Evolutionary conservation across 2,329 filamentous ascomycete species (phyloP).

Genomic region (Diaporthe longicolla): DNA sequence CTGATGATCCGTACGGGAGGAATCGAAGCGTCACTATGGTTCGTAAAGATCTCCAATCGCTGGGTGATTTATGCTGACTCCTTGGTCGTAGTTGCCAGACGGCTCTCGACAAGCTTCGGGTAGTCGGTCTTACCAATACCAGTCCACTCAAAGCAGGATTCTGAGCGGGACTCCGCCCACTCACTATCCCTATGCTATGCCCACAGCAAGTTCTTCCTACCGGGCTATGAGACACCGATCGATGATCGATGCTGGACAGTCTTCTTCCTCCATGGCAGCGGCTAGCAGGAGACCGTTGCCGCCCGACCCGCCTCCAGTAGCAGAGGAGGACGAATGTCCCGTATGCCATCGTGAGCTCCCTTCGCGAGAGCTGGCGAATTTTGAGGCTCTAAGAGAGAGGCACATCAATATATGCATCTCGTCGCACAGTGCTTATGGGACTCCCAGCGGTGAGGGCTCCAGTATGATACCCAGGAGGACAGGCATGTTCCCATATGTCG

Average conservation of each 20-base stretch:
- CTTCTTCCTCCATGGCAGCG: conserved; percentile 52
- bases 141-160: conserved; percentile 56
- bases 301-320: conserved; percentile 63
- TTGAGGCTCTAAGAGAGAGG: conserved; percentile 67
- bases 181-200: conserved; percentile 50
- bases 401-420: conserved; percentile 73
- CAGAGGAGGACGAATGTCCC: conserved; percentile 85
- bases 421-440: conserved; percentile 64
- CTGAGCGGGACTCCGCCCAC: conserved; percentile 57
- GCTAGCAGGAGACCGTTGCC: conserved; percentile 55
- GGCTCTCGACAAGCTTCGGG: conserved; percentile 30
- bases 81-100: conserved; percentile 25
- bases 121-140: conserved; percentile 45
- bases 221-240: conserved; percentile 48
- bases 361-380: conserved; percentile 66
- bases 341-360: conserved; percentile 82
- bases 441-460: conserved; percentile 44
- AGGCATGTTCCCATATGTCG: conserved; percentile 74
- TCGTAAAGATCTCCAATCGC: conserved; percentile 46
- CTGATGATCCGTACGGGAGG: conserved; percentile 55
- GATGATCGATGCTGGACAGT: conserved; percentile 51
- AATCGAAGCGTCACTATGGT: conserved; percentile 67
- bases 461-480: conserved; percentile 59
- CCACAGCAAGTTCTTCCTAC: conserved; percentile 44
- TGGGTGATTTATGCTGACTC: conserved; percentile 7